Base-by-base conservation (phyloP, 495 filamentous ascomycete genomes). In the Xeromyces bisporus region DNA sequence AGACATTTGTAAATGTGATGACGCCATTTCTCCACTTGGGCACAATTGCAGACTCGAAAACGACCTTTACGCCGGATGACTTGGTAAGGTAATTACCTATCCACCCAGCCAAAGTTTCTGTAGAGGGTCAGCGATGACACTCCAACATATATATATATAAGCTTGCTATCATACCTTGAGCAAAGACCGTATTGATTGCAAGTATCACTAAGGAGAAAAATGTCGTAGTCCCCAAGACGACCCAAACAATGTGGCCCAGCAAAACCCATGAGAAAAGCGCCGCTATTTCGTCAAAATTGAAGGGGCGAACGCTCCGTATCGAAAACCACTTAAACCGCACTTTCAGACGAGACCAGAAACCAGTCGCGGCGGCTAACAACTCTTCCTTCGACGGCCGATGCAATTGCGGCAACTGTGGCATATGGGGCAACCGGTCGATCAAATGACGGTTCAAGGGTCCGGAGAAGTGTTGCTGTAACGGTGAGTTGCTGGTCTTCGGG, bases 271-370 rank as follows among this genome's bases (percentile, higher is more conserved):
- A 93, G 26, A 93, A 75, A 40, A 97, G 83, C 3, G 87, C 91
- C 26, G 80, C 73, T 50, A 93, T 91, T 47, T 97, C 89, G 51
- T 97, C 89, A 13, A 75, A 66, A 53, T 87, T 97, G 65, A 87
- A 97, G 2, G 89, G 89, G n/a, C 89, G 73, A 47, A 78, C 79
- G 51, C 84, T 91, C 42, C 86, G 65, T 43, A 97, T 96, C 11
- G 89, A 86, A 38, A 91, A 76, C 89, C 91, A 97, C 47, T 97
- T 97, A 56, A 94, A 93, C 12, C 83, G 73, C 18, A 96, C 79
- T 42, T 78, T 82, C 7, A 93, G 46, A n/a, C 89, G 69, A 10
- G 87, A 78, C 71, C 84, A 83, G 49, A 94, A 93, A 2, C 86
- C 83, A 10, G 73, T 93, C 14, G 89, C 87, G 26, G 91, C 87